These are phyloP conservation scores for Dryas octopetala DNA, from an alignment of 306 rosid genomes.

Conservation along the genomic window DNA sequence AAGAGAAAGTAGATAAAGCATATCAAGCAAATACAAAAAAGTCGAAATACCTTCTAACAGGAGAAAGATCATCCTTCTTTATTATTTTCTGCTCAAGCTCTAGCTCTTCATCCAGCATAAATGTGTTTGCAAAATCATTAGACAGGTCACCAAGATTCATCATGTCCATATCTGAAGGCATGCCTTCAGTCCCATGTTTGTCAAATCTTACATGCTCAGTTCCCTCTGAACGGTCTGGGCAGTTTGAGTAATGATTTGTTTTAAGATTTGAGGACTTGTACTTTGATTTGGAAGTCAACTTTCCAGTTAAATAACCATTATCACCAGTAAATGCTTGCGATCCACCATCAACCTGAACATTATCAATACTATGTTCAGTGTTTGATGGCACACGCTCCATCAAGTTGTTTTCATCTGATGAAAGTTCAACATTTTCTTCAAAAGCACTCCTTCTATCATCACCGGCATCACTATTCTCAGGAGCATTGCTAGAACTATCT, in stretches of 20 bases:
- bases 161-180: constrained; percentile 30
- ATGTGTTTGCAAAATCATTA: constrained; percentile 76
- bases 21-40: constrained; percentile 13
- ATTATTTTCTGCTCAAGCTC: constrained; percentile 69
- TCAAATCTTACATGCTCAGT: constrained; percentile 17
- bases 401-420: constrained; percentile 25
- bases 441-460: constrained; percentile 35
- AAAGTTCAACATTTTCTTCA: constrained; percentile 35
- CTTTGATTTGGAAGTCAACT: constrained; percentile 22
- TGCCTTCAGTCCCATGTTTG: constrained; percentile 40
- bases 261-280: constrained; percentile 28
- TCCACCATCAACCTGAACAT: constrained; percentile 31
- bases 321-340: constrained; percentile 24
- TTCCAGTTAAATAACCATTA: constrained; percentile 18
- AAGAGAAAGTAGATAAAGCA: neutral
- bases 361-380: constrained; percentile 25
- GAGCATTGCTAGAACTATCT: constrained; percentile 33
- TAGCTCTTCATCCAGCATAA: constrained; percentile 96
- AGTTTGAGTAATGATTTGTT: constrained; percentile 18
- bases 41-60: constrained; percentile 53
- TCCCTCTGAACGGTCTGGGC: constrained; percentile 34
- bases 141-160: constrained; percentile 53
- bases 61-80: constrained; percentile 51
- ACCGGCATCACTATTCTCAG: constrained; percentile 33
- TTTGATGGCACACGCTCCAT: constrained; percentile 23